Base-by-base conservation (phyloP, 177 flowering plant genomes). In the Vitis hybrid region DNA sequence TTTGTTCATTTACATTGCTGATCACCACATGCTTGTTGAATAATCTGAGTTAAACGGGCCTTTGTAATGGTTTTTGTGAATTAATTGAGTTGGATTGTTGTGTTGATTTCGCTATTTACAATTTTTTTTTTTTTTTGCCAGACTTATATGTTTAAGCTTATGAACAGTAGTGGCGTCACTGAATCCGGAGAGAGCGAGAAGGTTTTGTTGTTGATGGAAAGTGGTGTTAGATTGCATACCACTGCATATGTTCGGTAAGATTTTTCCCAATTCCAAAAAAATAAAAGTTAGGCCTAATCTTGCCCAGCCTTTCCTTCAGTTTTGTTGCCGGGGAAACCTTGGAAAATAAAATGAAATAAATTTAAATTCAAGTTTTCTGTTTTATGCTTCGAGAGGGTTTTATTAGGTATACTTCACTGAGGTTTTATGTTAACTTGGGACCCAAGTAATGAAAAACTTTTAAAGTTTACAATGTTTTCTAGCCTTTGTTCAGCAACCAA, bases 131-230 rank as follows among this genome's bases (percentile, higher is more conserved):
- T 26, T 26, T 26, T 26, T 26, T 26, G 29, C 29, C 81, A 94
- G 98, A 95, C 97, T 1, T 95, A 95, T 70, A 82, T 95, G 75
- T 93, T 95, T 80, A 95, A 95, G 89, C 85, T 95, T 29, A 86
- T 93, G 90, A 90, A 92, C 62, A 95, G 99, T 74, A 95, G 98
- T 74, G 99, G 99, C 70, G 77, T 86, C 3, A 91, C 98, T 1
- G 97, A 93, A 69, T 95, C 99, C 0, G 98, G 99, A 3, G 99
- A 95, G 84, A 95, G 94, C 69, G 98, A 95, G 78, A 95, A 95
- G 79, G 93, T 90, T 53, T 73, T 93, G 65, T 68, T 95, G 84
- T 79, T 95, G 72, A 95, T 95, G 90, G 99, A 95, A 78, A 95
- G 99, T 78, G 99, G 99, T 18, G 92, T 83, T 22, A 76, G 99